phyloP scores from a whole-genome alignment of 23 red algal genomes.

The Gracilaria domingensis region DNA sequence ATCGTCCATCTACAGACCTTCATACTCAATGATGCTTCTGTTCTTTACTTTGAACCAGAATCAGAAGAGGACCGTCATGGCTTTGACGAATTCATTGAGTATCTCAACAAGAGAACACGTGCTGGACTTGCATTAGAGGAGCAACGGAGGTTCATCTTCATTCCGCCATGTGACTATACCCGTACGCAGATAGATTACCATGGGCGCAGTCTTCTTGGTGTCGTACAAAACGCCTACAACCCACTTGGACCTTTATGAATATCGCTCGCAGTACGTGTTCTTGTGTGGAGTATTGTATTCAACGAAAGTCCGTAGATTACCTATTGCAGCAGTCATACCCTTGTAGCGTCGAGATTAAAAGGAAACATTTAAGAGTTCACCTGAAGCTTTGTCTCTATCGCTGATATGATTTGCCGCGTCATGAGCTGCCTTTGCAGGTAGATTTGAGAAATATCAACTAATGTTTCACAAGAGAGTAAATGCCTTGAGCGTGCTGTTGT shows the following conservation, averaged over 20 bases:
- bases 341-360: slow-evolving; percentile 24
- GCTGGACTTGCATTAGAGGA: slow-evolving; percentile 95
- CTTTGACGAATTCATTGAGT: slow-evolving; percentile 97
- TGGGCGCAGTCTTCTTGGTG: slow-evolving; percentile 87
- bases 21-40: slow-evolving; percentile 86
- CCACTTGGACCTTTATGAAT: slow-evolving; percentile 31
- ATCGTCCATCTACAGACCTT: slow-evolving; percentile 90
- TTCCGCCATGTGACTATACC: slow-evolving; percentile 97
- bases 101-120: slow-evolving; percentile 82
- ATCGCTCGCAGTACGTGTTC: neutral
- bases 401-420: too few species aligned
- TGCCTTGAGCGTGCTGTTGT: too few species aligned
- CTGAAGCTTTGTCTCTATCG: neutral
- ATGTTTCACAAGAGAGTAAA: too few species aligned
- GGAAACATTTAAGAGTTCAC: neutral
- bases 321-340: neutral
- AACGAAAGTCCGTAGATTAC: slow-evolving; percentile 5
- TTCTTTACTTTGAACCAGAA: slow-evolving; percentile 98
- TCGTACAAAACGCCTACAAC: slow-evolving; percentile 93
- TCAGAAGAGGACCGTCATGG: slow-evolving; percentile 75
- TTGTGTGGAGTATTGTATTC: slow-evolving; percentile 5
- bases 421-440: too few species aligned
- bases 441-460: too few species aligned
- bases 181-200: slow-evolving; percentile 75
- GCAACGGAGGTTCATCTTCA: slow-evolving; percentile 96